phyloP scores from a whole-genome alignment of 805 yeast species.

The Sungouiozyma intestinalis region DNA sequence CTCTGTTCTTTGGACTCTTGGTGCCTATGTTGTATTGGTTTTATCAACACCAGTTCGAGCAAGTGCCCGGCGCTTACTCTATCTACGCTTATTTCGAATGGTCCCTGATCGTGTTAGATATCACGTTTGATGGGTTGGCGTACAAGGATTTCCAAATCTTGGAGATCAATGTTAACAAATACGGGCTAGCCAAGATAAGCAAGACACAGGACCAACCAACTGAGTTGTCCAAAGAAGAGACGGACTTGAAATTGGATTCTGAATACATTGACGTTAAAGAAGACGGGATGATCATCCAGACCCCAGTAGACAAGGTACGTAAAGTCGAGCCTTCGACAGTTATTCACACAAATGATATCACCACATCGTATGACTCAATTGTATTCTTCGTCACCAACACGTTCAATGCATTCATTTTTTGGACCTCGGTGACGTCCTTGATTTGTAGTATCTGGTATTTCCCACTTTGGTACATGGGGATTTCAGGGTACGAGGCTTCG shows the following conservation, averaged over 20 bases:
- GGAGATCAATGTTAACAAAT: conserved; percentile 31
- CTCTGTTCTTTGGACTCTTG: conserved; percentile 57
- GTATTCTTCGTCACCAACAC: conserved; percentile 30
- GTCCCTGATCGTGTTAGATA: conserved; percentile 74
- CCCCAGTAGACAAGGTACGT: background rate
- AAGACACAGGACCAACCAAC: background rate
- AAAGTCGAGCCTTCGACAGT: background rate
- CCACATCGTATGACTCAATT: conserved; percentile 15
- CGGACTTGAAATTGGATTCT: background rate
- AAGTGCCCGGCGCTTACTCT: conserved; percentile 88
- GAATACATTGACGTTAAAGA: background rate
- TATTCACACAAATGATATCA: background rate
- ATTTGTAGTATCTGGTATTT: conserved; percentile 91
- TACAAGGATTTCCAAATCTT: conserved; percentile 56
- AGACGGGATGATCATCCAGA: background rate
- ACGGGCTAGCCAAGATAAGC: conserved; percentile 8
- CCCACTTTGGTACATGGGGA: conserved; percentile 97
- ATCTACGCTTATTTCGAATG: conserved; percentile 92
- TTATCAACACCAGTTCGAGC: conserved; percentile 85
- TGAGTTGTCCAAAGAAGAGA: background rate
- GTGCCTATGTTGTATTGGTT: conserved; percentile 82
- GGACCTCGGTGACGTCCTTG: conserved; percentile 76
- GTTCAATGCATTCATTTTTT: conserved; percentile 65
- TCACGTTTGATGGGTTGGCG: conserved; percentile 77
- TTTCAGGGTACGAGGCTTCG: conserved; percentile 84